Evolutionary conservation across 805 yeast genomes (phyloP), one percentile per base, ranked within the genome.

Genomic region (Nakazawaea populi): DNA sequence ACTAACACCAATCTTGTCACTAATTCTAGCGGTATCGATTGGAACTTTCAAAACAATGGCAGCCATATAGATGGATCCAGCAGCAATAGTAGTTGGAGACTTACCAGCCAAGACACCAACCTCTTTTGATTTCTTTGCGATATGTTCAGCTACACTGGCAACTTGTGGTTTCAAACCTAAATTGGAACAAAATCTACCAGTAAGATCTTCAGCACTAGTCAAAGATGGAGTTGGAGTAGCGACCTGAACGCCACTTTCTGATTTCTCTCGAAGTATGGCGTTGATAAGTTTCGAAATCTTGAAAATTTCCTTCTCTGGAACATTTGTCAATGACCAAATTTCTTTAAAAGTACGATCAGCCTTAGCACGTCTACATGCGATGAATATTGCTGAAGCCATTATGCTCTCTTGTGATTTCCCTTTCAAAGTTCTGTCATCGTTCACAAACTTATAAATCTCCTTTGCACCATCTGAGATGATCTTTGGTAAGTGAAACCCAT

Each of bases 381-480:
- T 82, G 55, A 89, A 81, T 51, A 94, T 94, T 1, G 96, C 89
- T 1, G 97, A 97, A 1, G 98, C 99, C 90, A 94, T 90, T 43
- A 94, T 88, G 55, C 91, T 82, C 65, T 90, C 97, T 60, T 88
- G 91, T 0, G 96, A 85, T 64, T 94, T 89, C 52, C 97, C 97
- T 63, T 91, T 82, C 60, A 94, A 74, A 8, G 85, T 79, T 59
- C 83, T 81, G 56, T 90, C 96, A 56, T 92, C 97, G 60, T 89
- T 83, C 24, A 92, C 96, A 51, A 91, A 68, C 65, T 91, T 90
- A 67, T 87, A 94, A 29, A 95, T 96, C 69, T 94, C 97, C 65
- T 94, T 94, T 30, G 98, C 97, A 57, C 96, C 95, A 68, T 94
- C 98, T 63, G 90, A 96, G 4, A 94, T 98, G 55, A 94, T 89